phyloP scores from a whole-genome alignment of 352 stramenopile species.

The Elongisporangium senticosum region DNA sequence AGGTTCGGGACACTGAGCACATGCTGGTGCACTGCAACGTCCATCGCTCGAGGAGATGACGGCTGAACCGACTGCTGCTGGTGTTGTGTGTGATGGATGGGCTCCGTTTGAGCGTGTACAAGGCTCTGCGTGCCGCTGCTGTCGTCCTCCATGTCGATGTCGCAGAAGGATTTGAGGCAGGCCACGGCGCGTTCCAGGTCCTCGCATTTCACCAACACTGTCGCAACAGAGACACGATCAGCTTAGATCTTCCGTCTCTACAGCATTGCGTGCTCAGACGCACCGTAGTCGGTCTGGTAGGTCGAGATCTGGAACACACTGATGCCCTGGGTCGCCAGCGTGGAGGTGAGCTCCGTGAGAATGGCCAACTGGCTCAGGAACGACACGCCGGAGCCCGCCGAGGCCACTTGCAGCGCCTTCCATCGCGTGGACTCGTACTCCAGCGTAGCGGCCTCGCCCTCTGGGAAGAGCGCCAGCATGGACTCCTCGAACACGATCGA shows the following conservation, averaged over 20 bases:
- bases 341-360: constrained; percentile 54
- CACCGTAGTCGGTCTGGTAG: constrained; percentile 68
- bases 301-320: constrained; percentile 73
- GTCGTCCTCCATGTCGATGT: constrained; percentile 42
- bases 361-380: constrained; percentile 52
- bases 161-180: constrained; percentile 51
- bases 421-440: constrained; percentile 47
- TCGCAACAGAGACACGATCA: constrained; percentile 1
- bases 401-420: constrained; percentile 60
- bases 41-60: constrained; percentile 6
- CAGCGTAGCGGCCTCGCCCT: constrained; percentile 10
- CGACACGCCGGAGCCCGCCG: constrained; percentile 30
- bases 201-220: constrained; percentile 59
- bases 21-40: constrained; percentile 34
- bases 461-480: constrained; percentile 26
- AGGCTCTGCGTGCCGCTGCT: constrained; percentile 9
- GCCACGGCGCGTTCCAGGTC: constrained; percentile 35
- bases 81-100: neutral
- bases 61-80: neutral
- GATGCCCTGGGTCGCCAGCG: constrained; percentile 38
- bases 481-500: constrained; percentile 58
- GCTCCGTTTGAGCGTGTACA: neutral
- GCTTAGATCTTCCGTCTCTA: no score
- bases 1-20: constrained; percentile 50
- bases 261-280: constrained; percentile 1